These are phyloP conservation scores for Fragosphaeria purpurea DNA, from an alignment of 2,329 filamentous ascomycete genomes.

Conservation along the genomic window DNA sequence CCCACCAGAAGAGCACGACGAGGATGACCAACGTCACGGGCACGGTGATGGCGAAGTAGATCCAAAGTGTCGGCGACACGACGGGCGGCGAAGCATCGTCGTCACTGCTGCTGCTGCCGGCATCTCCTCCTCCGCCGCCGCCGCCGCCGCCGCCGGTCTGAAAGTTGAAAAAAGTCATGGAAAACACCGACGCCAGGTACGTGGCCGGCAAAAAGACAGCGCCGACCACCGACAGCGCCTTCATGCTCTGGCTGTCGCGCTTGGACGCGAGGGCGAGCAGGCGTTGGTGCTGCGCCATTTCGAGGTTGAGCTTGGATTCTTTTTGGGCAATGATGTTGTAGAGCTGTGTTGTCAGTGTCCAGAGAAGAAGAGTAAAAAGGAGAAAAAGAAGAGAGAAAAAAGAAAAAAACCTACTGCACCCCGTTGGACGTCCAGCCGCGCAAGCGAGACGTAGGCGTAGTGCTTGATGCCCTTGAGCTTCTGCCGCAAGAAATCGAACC, in stretches of 20 bases:
- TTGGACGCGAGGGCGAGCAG: slow-evolving; percentile 50
- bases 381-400: not conserved
- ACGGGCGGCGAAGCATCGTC: slow-evolving; percentile 24
- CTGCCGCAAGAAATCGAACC: slow-evolving; percentile 49
- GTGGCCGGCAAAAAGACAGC: slow-evolving; percentile 54
- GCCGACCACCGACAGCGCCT: slow-evolving; percentile 53
- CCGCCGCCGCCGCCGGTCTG: slow-evolving; percentile 28
- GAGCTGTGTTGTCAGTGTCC: slow-evolving; percentile 29
- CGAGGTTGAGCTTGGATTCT: slow-evolving; percentile 52
- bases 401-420: slow-evolving; percentile 38
- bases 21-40: slow-evolving; percentile 48
- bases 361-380: not conserved
- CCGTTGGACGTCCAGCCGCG: slow-evolving; percentile 50
- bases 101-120: not conserved
- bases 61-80: slow-evolving; percentile 46
- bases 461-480: slow-evolving; percentile 54
- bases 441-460: slow-evolving; percentile 52
- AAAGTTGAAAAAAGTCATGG: slow-evolving; percentile 59
- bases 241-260: slow-evolving; percentile 54
- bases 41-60: slow-evolving; percentile 53
- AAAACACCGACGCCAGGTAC: slow-evolving; percentile 52
- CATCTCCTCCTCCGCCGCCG: not conserved
- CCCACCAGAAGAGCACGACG: slow-evolving; percentile 43
- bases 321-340: slow-evolving; percentile 59
- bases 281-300: slow-evolving; percentile 52